Percentiles rank a stretch among this genome's conserved stretches.
These are phyloP conservation scores for Gorgonomyces haynaldii DNA, from an alignment of 192 early-diverging fungal genomes.

Conservation along the genomic window DNA sequence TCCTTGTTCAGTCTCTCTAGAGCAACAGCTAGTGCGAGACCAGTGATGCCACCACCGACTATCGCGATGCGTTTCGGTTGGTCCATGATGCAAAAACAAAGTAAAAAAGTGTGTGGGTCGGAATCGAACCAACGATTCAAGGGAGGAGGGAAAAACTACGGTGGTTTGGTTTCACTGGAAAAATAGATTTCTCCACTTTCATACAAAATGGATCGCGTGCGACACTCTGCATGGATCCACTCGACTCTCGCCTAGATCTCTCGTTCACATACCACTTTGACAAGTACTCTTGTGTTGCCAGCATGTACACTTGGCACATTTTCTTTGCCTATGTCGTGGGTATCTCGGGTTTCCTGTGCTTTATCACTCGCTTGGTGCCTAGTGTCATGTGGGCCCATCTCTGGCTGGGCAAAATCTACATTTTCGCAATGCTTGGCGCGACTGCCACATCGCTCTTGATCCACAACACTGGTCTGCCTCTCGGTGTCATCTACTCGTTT, in stretches of 20 bases:
- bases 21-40: neutral
- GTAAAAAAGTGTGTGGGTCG: too few relatives aligned
- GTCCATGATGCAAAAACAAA: too few relatives aligned
- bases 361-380: constrained; percentile 16
- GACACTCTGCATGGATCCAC: too few relatives aligned
- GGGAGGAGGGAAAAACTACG: too few relatives aligned
- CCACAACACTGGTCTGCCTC: constrained; percentile 28
- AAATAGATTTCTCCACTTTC: too few relatives aligned
- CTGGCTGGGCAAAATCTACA: constrained; percentile 24
- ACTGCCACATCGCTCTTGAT: constrained; percentile 21
- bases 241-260: too few relatives aligned
- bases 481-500: constrained; percentile 24
- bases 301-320: constrained; percentile 12
- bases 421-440: constrained; percentile 24
- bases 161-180: too few relatives aligned
- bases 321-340: constrained; percentile 13
- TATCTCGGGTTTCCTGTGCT: constrained; percentile 16
- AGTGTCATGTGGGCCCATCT: constrained; percentile 11
- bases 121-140: too few relatives aligned
- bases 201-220: too few relatives aligned
- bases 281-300: constrained; percentile 11
- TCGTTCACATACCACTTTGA: constrained; percentile 11
- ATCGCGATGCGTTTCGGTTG: too few relatives aligned
- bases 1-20: neutral
- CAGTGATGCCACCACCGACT: too few relatives aligned